These are phyloP conservation scores for Crithidia bombi DNA, from an alignment of 208 protist species.

Conservation along the genomic window DNA sequence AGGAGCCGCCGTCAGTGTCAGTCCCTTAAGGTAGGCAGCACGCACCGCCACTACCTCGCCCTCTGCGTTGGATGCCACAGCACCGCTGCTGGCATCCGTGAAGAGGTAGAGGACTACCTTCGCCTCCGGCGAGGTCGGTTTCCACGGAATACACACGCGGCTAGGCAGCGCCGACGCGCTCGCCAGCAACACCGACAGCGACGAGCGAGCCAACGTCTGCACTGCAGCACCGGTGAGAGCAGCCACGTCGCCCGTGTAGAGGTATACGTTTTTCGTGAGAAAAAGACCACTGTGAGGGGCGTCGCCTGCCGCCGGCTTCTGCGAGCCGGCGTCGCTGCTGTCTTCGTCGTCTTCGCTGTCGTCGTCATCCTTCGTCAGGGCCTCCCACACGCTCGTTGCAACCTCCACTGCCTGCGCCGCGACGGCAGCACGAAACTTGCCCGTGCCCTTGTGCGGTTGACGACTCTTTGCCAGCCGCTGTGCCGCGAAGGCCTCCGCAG, in stretches of 20 bases:
- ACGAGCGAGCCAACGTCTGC: slow-evolving; percentile 11
- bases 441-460: slow-evolving; percentile 24
- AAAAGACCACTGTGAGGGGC: slow-evolving; percentile 22
- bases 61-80: background rate
- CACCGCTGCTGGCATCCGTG: slow-evolving; percentile 17
- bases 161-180: slow-evolving; percentile 44
- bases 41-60: slow-evolving; percentile 23
- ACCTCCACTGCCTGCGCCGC: slow-evolving; percentile 29
- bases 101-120: slow-evolving; percentile 38
- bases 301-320: slow-evolving; percentile 5
- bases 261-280: slow-evolving; percentile 48
- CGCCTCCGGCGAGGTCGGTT: slow-evolving; percentile 12
- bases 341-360: slow-evolving; percentile 24
- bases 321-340: slow-evolving; percentile 11
- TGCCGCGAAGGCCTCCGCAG: slow-evolving; percentile 33
- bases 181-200: slow-evolving; percentile 47
- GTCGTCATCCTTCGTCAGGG: slow-evolving; percentile 32
- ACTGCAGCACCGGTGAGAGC: slow-evolving; percentile 20
- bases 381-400: slow-evolving; percentile 25
- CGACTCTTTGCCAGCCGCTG: slow-evolving; percentile 15
- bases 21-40: slow-evolving; percentile 10
- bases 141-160: slow-evolving; percentile 53
- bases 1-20: slow-evolving; percentile 18
- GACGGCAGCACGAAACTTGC: slow-evolving; percentile 25
- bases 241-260: slow-evolving; percentile 44